These are phyloP conservation scores for Esteya vermicola DNA, from an alignment of 2,329 filamentous ascomycete species.

Conservation along the genomic window DNA sequence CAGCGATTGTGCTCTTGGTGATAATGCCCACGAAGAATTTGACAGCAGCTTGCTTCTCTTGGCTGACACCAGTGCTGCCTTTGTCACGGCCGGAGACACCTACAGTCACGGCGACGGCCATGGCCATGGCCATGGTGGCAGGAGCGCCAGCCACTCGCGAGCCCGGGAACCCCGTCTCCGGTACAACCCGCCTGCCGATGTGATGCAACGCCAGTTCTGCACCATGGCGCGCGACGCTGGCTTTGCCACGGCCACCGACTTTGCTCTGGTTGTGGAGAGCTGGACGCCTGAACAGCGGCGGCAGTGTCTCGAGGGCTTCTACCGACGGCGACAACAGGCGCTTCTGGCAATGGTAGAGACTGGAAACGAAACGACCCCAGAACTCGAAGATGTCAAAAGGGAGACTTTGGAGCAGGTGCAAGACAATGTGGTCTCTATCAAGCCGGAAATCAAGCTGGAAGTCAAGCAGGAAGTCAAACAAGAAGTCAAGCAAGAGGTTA, in stretches of 20 bases:
- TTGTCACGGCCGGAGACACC: conserved; percentile 3
- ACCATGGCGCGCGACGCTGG: conserved; percentile 73
- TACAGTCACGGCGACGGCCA: conserved; percentile 1
- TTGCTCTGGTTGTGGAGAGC: conserved; percentile 78
- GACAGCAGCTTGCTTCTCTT: conserved; percentile 36
- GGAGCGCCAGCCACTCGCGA: neutral
- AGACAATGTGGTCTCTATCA: too few relatives aligned
- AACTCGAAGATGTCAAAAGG: too few relatives aligned
- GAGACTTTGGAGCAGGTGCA: too few relatives aligned
- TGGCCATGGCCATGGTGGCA: neutral
- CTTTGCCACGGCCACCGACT: conserved; percentile 63
- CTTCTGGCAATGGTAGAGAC: too few relatives aligned
- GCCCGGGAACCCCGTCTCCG: too few relatives aligned
- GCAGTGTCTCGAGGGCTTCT: conserved; percentile 69
- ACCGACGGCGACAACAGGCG: conserved; percentile 42
- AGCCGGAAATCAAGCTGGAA: too few relatives aligned
- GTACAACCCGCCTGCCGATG: conserved; percentile 61
- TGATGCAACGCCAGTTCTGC: conserved; percentile 74
- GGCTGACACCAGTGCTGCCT: conserved; percentile 26
- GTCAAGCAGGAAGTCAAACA: conserved; percentile 3
- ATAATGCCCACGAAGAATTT: conserved; percentile 19
- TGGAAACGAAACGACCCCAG: too few relatives aligned
- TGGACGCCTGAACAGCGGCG: conserved; percentile 77
- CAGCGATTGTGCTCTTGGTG: too few relatives aligned
- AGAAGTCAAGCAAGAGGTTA: neutral